These are phyloP conservation scores for Nemophila menziesii DNA, from an alignment of 257 asterid species.

Conservation along the genomic window DNA sequence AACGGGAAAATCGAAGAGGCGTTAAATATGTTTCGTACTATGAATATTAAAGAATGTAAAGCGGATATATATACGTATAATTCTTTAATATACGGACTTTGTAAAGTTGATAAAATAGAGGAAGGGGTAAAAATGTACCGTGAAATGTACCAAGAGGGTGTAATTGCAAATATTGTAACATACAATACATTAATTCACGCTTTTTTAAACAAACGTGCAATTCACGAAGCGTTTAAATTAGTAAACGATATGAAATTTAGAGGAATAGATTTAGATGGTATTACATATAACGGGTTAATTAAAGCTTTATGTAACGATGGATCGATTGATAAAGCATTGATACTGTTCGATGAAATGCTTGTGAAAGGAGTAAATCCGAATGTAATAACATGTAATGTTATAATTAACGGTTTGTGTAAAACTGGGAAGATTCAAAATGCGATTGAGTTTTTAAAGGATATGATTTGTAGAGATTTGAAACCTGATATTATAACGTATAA, in stretches of 20 bases:
- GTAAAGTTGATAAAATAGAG: conserved; percentile 42
- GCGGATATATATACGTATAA: conserved; percentile 63
- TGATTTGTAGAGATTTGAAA: conserved; percentile 53
- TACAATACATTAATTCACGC: conserved; percentile 74
- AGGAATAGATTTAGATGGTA: conserved; percentile 51
- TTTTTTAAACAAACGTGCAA: conserved; percentile 36
- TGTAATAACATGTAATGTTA: conserved; percentile 43
- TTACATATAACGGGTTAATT: conserved; percentile 68
- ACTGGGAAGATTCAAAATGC: conserved; percentile 51
- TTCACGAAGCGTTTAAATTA: conserved; percentile 53
- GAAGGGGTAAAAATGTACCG: conserved; percentile 54
- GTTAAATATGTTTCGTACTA: conserved; percentile 28
- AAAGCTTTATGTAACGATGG: conserved; percentile 73
- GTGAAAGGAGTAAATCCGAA: conserved; percentile 40
- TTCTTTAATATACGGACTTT: conserved; percentile 61
- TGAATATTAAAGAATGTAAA: conserved; percentile 50
- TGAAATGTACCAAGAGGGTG: conserved; percentile 71
- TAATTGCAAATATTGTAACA: conserved; percentile 69
- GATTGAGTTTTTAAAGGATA: conserved; percentile 49
- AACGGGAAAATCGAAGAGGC: conserved; percentile 50
- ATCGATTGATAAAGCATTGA: conserved; percentile 55
- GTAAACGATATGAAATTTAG: conserved; percentile 75
- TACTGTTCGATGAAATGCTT: conserved; percentile 65
- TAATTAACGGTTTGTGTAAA: conserved; percentile 47
- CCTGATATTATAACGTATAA: conserved; percentile 79